phyloP scores from a whole-genome alignment of 108 stramenopile species.

The Discostella pseudostelligera region DNA sequence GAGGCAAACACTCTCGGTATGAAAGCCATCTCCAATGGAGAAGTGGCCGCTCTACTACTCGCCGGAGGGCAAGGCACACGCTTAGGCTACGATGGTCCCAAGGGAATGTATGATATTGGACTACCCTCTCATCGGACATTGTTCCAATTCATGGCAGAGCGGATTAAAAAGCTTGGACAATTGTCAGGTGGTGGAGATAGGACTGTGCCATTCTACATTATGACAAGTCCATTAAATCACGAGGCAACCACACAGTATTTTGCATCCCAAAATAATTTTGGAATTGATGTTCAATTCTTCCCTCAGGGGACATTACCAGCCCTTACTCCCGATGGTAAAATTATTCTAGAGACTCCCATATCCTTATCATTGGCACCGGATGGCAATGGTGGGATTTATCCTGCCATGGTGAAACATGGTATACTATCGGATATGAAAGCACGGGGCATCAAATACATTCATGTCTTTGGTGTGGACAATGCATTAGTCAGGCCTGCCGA shows the following conservation, averaged over 20 bases:
- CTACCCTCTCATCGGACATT: conserved; percentile 82
- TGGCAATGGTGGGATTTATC: conserved; percentile 98
- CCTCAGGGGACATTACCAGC: conserved; percentile 93
- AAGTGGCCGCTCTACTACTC: conserved; percentile 92
- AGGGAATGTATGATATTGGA: conserved; percentile 95
- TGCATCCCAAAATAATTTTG: conserved; percentile 73
- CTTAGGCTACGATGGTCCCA: conserved; percentile 92
- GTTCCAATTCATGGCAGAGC: conserved; percentile 86
- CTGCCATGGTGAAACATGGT: conserved; percentile 81
- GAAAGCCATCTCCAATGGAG: conserved; percentile 53
- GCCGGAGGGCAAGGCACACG: conserved; percentile 97
- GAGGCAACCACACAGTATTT: conserved; percentile 82
- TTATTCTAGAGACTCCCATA: conserved; percentile 80
- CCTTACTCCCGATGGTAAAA: conserved; percentile 82
- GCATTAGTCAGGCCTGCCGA: conserved; percentile 90
- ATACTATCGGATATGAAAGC: conserved; percentile 80
- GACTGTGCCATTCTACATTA: conserved; percentile 89
- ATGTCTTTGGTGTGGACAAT: conserved; percentile 97
- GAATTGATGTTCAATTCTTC: conserved; percentile 90
- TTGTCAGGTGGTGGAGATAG: conserved; percentile 31
- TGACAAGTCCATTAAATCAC: conserved; percentile 97
- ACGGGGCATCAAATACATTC: conserved; percentile 82
- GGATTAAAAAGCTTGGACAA: conserved; percentile 61
- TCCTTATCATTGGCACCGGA: conserved; percentile 89
- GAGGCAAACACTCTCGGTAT: conserved; percentile 48